Conservation (phyloP, 139 green algal species). For the Yamagishiella unicocca region DNA sequence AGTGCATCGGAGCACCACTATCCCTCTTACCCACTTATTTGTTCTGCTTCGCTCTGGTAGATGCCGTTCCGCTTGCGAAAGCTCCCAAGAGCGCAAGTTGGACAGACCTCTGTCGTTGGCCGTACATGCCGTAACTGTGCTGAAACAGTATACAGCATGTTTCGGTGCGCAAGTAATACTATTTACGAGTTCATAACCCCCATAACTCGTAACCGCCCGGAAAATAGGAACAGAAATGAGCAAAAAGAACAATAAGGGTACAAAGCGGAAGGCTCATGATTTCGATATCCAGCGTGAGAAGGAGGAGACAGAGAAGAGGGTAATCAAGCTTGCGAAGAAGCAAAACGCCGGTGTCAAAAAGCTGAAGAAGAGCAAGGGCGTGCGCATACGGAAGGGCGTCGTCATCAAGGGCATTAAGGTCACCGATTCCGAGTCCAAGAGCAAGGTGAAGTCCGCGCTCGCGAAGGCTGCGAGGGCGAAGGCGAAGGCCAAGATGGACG, state of each 20-base stretch:
- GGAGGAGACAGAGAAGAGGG: background rate
- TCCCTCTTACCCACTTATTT: too few species aligned
- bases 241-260: constrained; percentile 43
- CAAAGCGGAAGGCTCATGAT: constrained; percentile 19
- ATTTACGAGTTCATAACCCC: too few species aligned
- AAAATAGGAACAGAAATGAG: constrained; percentile 1
- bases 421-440: constrained; percentile 22
- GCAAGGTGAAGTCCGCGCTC: constrained; percentile 5
- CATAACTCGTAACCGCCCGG: too few species aligned
- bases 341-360: constrained; percentile 17
- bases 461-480: constrained; percentile 5
- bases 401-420: constrained; percentile 45
- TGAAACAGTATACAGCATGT: too few species aligned
- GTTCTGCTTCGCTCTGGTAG: too few species aligned
- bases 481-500: constrained; percentile 30
- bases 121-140: too few species aligned
- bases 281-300: constrained; percentile 38
- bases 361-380: constrained; percentile 28
- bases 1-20: too few species aligned
- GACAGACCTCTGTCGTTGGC: too few species aligned
- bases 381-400: constrained; percentile 39
- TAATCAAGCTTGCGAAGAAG: constrained; percentile 11
- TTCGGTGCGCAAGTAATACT: too few species aligned
- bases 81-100: too few species aligned
- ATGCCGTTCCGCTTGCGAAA: too few species aligned